Evolutionary conservation across 225 moss, liverwort and hornwort species (phyloP).

Genomic region (Pseudisothecium myosuroides): DNA sequence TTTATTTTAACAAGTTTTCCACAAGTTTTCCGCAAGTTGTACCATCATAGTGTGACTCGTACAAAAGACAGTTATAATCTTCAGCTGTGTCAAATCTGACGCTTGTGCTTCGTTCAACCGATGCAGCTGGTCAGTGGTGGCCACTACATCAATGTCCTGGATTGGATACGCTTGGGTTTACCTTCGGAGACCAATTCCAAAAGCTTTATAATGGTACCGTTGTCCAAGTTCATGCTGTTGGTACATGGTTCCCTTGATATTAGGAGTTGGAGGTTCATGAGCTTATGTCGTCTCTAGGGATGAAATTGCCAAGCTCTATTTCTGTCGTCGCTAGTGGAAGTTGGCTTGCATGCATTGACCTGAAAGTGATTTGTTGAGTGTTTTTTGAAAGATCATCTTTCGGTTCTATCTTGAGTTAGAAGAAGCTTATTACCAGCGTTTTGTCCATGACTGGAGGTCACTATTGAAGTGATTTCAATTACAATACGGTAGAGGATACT

Average conservation of each 20-base stretch:
- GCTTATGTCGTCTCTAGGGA: background rate
- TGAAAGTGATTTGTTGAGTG: background rate
- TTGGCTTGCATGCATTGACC: background rate
- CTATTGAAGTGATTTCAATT: background rate
- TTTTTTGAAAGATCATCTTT: background rate
- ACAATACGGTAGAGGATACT: too few species aligned
- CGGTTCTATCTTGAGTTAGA: background rate
- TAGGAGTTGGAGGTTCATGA: background rate
- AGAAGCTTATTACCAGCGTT: background rate
- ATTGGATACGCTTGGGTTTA: constrained; percentile 62
- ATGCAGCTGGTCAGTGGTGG: constrained; percentile 93
- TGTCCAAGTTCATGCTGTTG: background rate
- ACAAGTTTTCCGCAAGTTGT: background rate
- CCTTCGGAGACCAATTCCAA: constrained; percentile 28
- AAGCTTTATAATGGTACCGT: background rate
- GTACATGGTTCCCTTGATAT: background rate
- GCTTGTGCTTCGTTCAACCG: background rate
- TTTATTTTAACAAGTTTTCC: background rate
- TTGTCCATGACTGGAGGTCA: background rate
- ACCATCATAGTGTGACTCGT: background rate
- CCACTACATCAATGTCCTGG: constrained; percentile 76
- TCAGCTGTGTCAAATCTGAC: background rate
- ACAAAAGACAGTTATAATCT: background rate
- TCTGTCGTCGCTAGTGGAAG: background rate
- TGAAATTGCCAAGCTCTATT: background rate